A percentile compares a stretch with the other conserved stretches of the same genome.
Evolutionary conservation across 169 alveolate genomes (phyloP).

Genomic region (Plasmodium berghei): DNA sequence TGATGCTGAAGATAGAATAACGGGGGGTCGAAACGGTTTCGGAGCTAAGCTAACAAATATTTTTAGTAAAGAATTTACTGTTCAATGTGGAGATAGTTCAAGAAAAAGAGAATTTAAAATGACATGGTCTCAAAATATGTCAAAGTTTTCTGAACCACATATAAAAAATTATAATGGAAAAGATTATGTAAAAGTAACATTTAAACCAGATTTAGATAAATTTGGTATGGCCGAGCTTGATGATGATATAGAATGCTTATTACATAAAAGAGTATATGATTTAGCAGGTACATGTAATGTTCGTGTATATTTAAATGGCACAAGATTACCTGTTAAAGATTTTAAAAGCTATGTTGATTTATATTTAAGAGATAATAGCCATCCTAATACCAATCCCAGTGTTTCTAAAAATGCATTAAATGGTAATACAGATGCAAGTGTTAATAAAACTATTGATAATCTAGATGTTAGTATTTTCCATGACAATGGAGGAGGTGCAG

Average conservation of each 20-base stretch:
- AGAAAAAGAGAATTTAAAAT: constrained; percentile 89
- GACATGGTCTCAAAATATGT: constrained; percentile 94
- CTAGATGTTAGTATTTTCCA: constrained; percentile 16
- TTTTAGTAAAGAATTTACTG: constrained; percentile 95
- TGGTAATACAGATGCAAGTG: neutral
- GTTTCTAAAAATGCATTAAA: neutral
- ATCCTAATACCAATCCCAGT: neutral
- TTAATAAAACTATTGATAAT: constrained; percentile 8
- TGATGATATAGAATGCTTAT: constrained; percentile 92
- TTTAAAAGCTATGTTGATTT: constrained; percentile 96
- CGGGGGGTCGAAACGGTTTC: constrained; percentile 99
- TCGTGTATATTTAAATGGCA: constrained; percentile 94
- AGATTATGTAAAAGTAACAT: constrained; percentile 94
- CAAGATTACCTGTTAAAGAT: constrained; percentile 90
- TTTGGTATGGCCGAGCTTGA: constrained; percentile 93
- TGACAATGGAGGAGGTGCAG: constrained; percentile 6
- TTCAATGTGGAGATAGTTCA: constrained; percentile 95
- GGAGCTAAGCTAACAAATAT: constrained; percentile 99
- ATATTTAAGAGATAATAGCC: constrained; percentile 84
- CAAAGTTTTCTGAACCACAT: constrained; percentile 88
- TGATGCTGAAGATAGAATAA: constrained; percentile 97
- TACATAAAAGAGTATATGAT: constrained; percentile 98
- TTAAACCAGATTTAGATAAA: constrained; percentile 96
- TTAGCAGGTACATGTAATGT: constrained; percentile 98
- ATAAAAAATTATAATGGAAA: constrained; percentile 87